Percentiles rank a stretch among this genome's conserved stretches.
These are phyloP conservation scores for Citrus medica DNA, from an alignment of 345 rosid species.

Conservation along the genomic window DNA sequence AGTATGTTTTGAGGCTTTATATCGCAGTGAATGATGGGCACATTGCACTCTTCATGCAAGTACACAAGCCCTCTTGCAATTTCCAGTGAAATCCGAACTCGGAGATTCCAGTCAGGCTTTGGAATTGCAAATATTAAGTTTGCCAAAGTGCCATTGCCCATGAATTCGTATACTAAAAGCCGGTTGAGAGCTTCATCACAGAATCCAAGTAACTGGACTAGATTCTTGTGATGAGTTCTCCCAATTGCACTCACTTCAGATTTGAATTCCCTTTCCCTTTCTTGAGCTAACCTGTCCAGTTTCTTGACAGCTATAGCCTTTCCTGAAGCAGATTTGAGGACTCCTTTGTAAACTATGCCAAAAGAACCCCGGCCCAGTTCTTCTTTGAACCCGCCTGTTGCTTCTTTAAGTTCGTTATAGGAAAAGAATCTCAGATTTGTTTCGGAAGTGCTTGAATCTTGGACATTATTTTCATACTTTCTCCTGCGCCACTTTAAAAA, in stretches of 20 bases:
- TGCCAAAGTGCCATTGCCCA: constrained; percentile 21
- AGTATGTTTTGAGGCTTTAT: constrained; percentile 22
- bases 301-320: constrained; percentile 24
- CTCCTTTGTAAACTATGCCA: constrained; percentile 31
- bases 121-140: constrained; percentile 11
- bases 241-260: constrained; percentile 30
- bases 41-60: constrained; percentile 25
- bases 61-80: constrained; percentile 23
- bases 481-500: not conserved
- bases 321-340: constrained; percentile 9
- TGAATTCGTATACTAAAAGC: constrained; percentile 20
- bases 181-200: constrained; percentile 19
- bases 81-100: constrained; percentile 18
- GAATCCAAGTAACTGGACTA: constrained; percentile 25
- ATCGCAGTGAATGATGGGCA: constrained; percentile 7
- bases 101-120: constrained; percentile 18
- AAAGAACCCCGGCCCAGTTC: constrained; percentile 34
- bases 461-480: not conserved
- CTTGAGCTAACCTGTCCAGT: constrained; percentile 18
- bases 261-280: constrained; percentile 25
- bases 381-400: constrained; percentile 28
- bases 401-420: constrained; percentile 21
- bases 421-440: constrained; percentile 20
- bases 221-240: constrained; percentile 19
- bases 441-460: not conserved